Evolutionary conservation across 345 rosid species (phyloP).

Genomic region (Carallia brachiata): DNA sequence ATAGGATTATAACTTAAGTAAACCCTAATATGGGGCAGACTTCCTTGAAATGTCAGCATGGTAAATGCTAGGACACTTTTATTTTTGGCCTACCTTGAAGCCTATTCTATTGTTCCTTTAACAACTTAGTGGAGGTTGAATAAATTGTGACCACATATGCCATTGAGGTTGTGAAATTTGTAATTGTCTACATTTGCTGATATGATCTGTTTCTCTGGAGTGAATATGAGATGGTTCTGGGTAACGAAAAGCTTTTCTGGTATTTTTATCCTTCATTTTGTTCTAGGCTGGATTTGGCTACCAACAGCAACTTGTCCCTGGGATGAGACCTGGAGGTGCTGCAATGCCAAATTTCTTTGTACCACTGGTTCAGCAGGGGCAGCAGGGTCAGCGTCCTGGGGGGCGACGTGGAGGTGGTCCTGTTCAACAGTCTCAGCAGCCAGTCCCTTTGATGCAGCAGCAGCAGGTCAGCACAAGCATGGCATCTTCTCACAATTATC

Average conservation of each 20-base stretch:
- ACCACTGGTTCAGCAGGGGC: constrained; percentile 26
- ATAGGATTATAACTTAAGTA: too few species aligned
- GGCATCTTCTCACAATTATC: too few species aligned
- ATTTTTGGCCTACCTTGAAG: too few species aligned
- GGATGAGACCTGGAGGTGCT: constrained; percentile 32
- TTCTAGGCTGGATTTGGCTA: constrained; percentile 28
- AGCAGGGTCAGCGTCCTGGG: constrained; percentile 21
- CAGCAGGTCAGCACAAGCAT: constrained; percentile 11
- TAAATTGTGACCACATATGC: too few species aligned
- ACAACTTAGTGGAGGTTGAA: too few species aligned
- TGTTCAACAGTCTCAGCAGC: constrained; percentile 24
- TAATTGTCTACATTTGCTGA: too few species aligned
- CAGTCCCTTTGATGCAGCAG: constrained; percentile 28
- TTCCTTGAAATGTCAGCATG: too few species aligned
- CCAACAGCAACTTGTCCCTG: constrained; percentile 33
- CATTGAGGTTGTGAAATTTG: too few species aligned
- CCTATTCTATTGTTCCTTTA: too few species aligned
- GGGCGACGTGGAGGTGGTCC: constrained; percentile 21
- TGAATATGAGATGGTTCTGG: not conserved
- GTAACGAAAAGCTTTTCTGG: not conserved
- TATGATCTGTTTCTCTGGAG: too few species aligned
- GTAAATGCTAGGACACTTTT: too few species aligned
- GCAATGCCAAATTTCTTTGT: constrained; percentile 31
- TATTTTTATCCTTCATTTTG: not conserved
- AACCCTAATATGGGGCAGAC: too few species aligned